These are phyloP conservation scores for Ustilago bromivora DNA, from an alignment of 1,284 basidiomycete genomes.

Conservation along the genomic window DNA sequence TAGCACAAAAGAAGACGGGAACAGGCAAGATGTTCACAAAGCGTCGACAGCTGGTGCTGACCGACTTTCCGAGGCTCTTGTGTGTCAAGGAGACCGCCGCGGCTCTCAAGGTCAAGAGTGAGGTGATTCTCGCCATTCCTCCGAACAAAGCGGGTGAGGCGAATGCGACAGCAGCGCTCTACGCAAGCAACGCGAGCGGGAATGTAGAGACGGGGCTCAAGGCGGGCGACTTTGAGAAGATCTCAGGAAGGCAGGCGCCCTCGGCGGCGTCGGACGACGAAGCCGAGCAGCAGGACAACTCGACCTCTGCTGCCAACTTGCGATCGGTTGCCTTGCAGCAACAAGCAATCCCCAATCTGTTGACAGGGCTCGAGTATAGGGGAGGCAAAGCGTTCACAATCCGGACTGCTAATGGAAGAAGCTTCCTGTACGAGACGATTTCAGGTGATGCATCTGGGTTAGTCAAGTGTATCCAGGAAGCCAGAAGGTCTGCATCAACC, in stretches of 20 bases:
- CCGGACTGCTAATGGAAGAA: constrained; percentile 40
- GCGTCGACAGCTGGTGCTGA: constrained; percentile 72
- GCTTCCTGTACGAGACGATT: constrained; percentile 59
- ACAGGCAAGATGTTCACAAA: constrained; percentile 68
- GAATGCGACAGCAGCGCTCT: neutral
- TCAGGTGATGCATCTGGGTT: constrained; percentile 56
- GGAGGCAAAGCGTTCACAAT: constrained; percentile 46
- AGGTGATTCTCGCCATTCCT: constrained; percentile 70
- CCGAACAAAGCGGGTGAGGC: constrained; percentile 46
- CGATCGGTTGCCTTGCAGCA: constrained; percentile 6
- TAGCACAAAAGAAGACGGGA: constrained; percentile 60
- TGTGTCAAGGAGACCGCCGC: constrained; percentile 72
- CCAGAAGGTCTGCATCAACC: constrained; percentile 10
- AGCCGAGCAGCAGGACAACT: neutral
- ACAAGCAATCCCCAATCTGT: constrained; percentile 47
- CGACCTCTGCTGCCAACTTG: neutral
- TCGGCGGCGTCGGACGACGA: constrained; percentile 5
- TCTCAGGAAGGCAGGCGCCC: constrained; percentile 9
- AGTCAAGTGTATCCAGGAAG: constrained; percentile 55
- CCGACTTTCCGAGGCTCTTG: constrained; percentile 73
- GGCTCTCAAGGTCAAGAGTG: constrained; percentile 71
- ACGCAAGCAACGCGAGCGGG: neutral
- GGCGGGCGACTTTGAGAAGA: constrained; percentile 20
- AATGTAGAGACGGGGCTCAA: constrained; percentile 4
- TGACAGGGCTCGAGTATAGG: constrained; percentile 49